A percentile compares a stretch with the other conserved stretches of the same genome.
Conservation (phyloP, 2,329 filamentous ascomycete genomes). For the Domatiomyces globalis region DNA sequence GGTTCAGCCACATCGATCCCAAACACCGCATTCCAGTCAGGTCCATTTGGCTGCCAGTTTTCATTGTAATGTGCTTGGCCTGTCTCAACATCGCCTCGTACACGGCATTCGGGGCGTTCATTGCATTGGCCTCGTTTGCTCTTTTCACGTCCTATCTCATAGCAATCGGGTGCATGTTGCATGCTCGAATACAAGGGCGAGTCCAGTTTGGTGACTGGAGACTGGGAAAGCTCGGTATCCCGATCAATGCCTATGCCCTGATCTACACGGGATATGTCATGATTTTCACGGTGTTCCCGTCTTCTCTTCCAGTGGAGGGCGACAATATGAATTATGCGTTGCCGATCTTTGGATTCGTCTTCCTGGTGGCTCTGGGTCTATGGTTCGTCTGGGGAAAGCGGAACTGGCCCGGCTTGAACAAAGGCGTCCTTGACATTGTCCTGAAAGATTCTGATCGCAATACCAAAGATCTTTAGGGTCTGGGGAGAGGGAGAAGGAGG, state of each 20-base stretch:
- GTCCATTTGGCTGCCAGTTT: conserved; percentile 25
- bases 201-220: conserved; percentile 6
- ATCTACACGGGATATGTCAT: conserved; percentile 21
- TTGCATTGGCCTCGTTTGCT: conserved; percentile 26
- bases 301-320: conserved; percentile 22
- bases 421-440: conserved; percentile 10
- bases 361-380: conserved; percentile 9
- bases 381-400: conserved; percentile 13
- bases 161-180: conserved; percentile 10
- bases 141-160: conserved; percentile 27
- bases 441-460: conserved; percentile 8
- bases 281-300: conserved; percentile 24
- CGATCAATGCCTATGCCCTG: conserved; percentile 25
- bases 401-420: conserved; percentile 12
- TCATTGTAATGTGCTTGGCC: conserved; percentile 24
- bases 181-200: conserved; percentile 15
- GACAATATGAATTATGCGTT: conserved; percentile 27
- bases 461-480: too few species aligned
- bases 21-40: conserved; percentile 26
- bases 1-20: conserved; percentile 24
- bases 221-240: conserved; percentile 18
- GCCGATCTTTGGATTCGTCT: conserved; percentile 21
- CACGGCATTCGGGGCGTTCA: conserved; percentile 27
- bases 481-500: too few species aligned
- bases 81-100: conserved; percentile 29